Evolutionary conservation across 225 moss, liverwort and hornwort genomes (phyloP).

Genomic region (Polytrichum commune): DNA sequence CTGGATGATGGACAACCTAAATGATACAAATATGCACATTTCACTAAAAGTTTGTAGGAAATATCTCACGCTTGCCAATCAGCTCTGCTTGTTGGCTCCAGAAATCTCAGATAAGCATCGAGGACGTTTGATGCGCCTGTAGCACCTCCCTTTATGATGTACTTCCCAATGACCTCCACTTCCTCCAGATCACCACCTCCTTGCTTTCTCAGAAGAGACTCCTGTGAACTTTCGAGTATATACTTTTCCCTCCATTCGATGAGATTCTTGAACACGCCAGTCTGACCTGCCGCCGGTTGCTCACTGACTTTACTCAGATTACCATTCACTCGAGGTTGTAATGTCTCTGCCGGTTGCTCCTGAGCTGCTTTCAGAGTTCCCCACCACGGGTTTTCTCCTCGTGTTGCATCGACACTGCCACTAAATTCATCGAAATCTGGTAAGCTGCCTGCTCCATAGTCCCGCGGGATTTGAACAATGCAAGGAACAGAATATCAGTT

Average conservation of each 20-base stretch:
- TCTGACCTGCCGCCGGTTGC: conserved; percentile 14
- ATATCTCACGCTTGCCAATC: conserved; percentile 79
- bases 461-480: conserved; percentile 2
- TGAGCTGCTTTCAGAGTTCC: conserved; percentile 54
- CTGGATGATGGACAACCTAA: no score
- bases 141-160: conserved; percentile 77
- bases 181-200: conserved; percentile 22
- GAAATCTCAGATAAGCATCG: conserved; percentile 77
- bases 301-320: conserved; percentile 7
- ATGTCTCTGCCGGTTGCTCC: conserved; percentile 55
- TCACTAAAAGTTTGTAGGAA: no score
- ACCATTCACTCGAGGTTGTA: conserved; percentile 32
- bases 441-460: conserved; percentile 18
- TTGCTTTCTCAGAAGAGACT: conserved; percentile 50
- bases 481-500: neutral
- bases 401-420: conserved; percentile 28
- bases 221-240: conserved; percentile 70
- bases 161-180: conserved; percentile 37
- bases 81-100: conserved; percentile 80
- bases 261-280: conserved; percentile 37
- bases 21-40: no score
- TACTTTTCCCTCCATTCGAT: conserved; percentile 73
- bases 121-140: conserved; percentile 74
- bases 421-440: conserved; percentile 36
- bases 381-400: conserved; percentile 44